Evolutionary conservation across 306 rosid genomes (phyloP), one percentile per base, ranked within the genome.

Genomic region (Fragaria ananassa): DNA sequence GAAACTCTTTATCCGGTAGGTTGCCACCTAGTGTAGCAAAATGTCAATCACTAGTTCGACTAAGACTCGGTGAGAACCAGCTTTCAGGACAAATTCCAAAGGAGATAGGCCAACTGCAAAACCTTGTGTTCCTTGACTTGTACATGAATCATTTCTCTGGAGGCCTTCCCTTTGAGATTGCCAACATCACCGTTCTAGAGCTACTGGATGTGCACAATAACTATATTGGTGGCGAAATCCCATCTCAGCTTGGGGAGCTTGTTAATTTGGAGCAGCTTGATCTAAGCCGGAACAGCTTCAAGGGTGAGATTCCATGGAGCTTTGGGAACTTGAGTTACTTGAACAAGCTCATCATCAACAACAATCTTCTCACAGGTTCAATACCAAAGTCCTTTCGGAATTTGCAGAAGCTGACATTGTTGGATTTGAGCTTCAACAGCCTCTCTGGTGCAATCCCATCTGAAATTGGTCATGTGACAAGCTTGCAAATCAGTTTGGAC

Each of bases 241-340:
- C 98, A 42, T 76, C 85, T 49, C 79, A 81, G 82, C 76, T 96
- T 12, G 97, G 93, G 15, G 96, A 87, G 62, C 96, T 96, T 82
- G 93, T 87, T 70, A 96, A 96, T 56, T 82, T 92, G 74, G 98
- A 96, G 89, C 97, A 89, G 87, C 93, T 96, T 81, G 99, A 96
- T 82, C 91, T 96, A n/a, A 91, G 98, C 61, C 68, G 78, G 25
- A 96, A 96, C 87, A 86, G 93, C 85, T 96, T 96, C 83, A 83
- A 71, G 10, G 96, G 98, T 46, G 81, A 76, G 78, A 91, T 96
- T 68, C 98, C 99, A 19, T 78, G 76, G 86, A 92, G 97, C 76
- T 89, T 92, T 75, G 99, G 98, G 27, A 96, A 92, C 83, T 87
- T 92, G 37, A 92, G 96, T 74, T 92, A 92, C 85, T 83, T 96